These are phyloP conservation scores for Sophora flavescens DNA, from an alignment of 306 rosid genomes.

Conservation along the genomic window DNA sequence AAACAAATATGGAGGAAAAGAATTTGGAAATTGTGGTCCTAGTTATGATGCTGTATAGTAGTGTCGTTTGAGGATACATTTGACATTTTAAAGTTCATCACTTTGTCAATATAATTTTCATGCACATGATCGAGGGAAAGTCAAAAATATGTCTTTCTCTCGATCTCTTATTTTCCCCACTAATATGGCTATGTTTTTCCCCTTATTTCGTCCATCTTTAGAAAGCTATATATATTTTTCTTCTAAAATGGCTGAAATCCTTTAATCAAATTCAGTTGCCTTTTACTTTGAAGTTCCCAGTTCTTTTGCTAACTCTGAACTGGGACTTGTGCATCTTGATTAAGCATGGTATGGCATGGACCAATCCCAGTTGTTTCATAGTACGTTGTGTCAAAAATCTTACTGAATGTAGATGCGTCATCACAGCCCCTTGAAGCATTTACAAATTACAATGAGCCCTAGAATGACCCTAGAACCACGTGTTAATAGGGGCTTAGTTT, in stretches of 20 bases:
- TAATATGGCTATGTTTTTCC: not conserved
- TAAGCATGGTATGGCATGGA: not conserved
- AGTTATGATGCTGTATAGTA: constrained; percentile 5
- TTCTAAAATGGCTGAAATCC: constrained; percentile 7
- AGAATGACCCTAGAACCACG: constrained; percentile 25
- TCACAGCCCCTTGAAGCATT: constrained; percentile 7
- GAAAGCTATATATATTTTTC: not conserved
- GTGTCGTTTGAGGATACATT: constrained; percentile 18
- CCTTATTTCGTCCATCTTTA: no score
- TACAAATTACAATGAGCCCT: constrained; percentile 6
- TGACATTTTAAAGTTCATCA: constrained; percentile 4
- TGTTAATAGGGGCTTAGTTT: constrained; percentile 3
- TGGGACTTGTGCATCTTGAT: constrained; percentile 26
- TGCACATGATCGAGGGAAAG: constrained; percentile 17
- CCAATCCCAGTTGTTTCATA: not conserved
- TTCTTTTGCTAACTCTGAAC: not conserved
- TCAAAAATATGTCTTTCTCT: not conserved
- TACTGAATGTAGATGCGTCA: not conserved
- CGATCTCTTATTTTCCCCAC: not conserved
- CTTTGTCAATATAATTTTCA: constrained; percentile 18
- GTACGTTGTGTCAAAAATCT: not conserved
- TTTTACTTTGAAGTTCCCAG: constrained; percentile 3
- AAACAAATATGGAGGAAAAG: constrained; percentile 4
- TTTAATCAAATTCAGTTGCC: constrained; percentile 21
- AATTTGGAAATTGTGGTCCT: not conserved